Percentiles rank a stretch among this genome's conserved stretches.
Evolutionary conservation across 768 basidiomycete genomes (phyloP).

Genomic region (Rhodotorula graminis): DNA sequence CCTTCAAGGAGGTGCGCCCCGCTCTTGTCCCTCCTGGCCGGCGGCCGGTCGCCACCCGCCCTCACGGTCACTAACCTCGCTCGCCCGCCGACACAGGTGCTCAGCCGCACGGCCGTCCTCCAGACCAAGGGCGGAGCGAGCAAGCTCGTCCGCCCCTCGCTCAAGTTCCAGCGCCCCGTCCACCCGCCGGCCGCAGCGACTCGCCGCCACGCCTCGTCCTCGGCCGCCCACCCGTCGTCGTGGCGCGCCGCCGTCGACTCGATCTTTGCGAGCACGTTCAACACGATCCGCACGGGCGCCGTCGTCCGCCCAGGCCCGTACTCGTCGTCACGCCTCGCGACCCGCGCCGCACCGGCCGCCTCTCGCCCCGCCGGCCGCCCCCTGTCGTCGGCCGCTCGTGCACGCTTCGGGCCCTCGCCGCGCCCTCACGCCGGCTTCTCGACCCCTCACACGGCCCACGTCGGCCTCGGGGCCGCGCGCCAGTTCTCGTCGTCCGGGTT

Average conservation of each 20-base stretch:
- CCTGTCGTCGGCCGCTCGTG: not conserved
- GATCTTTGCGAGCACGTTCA: constrained; percentile 22
- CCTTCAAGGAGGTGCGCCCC: constrained; percentile 16
- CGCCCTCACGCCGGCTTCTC: constrained; percentile 5
- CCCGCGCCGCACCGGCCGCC: constrained; percentile 1
- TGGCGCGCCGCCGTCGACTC: not conserved
- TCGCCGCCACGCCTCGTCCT: not conserved
- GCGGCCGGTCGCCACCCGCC: not conserved
- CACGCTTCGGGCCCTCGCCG: not conserved
- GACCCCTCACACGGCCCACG: constrained; percentile 53
- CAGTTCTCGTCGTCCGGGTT: constrained; percentile 65
- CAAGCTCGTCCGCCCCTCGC: constrained; percentile 1
- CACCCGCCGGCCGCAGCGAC: not conserved
- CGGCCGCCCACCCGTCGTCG: not conserved
- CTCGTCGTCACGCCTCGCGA: not conserved
- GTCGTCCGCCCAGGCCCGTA: constrained; percentile 9
- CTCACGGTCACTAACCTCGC: not conserved
- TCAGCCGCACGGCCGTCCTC: constrained; percentile 4
- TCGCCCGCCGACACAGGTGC: not conserved
- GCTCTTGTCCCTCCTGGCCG: not conserved
- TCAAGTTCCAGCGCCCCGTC: constrained; percentile 12
- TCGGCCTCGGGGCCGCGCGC: constrained; percentile 70
- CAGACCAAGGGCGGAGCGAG: constrained; percentile 12
- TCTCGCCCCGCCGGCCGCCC: not conserved
- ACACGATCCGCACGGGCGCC: constrained; percentile 5